Evolutionary conservation across 371 early-diverging fungal species (phyloP).

Genomic region (Mortierella sp.): DNA sequence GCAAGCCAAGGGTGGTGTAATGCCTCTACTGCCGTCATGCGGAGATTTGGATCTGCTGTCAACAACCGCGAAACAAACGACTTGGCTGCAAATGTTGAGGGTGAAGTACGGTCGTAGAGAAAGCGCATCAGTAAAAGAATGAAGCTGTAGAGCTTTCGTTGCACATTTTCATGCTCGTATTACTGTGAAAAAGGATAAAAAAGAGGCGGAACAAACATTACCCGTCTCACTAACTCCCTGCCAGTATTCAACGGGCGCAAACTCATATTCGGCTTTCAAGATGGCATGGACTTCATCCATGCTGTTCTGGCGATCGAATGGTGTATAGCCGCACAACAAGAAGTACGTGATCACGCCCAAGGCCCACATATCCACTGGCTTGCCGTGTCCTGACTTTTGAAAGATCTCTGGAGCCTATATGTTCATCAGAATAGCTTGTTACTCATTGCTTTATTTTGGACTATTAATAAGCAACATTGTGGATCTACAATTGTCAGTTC

Average conservation of each 20-base stretch:
- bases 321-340: slow-evolving; percentile 88
- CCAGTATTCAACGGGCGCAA: slow-evolving; percentile 82
- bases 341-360: slow-evolving; percentile 93
- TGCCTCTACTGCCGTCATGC: slow-evolving; percentile 82
- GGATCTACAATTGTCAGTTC: too few species aligned
- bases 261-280: slow-evolving; percentile 75
- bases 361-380: slow-evolving; percentile 89
- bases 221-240: slow-evolving; percentile 54
- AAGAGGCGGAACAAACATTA: too few species aligned
- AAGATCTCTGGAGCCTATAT: slow-evolving; percentile 83
- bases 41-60: slow-evolving; percentile 73
- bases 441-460: too few species aligned
- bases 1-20: slow-evolving; percentile 79
- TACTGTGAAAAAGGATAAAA: too few species aligned
- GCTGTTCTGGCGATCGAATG: slow-evolving; percentile 82
- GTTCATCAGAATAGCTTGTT: background rate
- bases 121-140: too few species aligned
- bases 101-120: too few species aligned
- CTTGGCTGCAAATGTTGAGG: slow-evolving; percentile 77
- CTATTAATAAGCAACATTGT: too few species aligned
- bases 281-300: slow-evolving; percentile 75
- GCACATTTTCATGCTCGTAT: too few species aligned
- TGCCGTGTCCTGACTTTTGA: slow-evolving; percentile 69
- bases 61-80: slow-evolving; percentile 82
- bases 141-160: too few species aligned